phyloP scores from a whole-genome alignment of 1,139 yeast genomes.

The Scheffersomyces titani region DNA sequence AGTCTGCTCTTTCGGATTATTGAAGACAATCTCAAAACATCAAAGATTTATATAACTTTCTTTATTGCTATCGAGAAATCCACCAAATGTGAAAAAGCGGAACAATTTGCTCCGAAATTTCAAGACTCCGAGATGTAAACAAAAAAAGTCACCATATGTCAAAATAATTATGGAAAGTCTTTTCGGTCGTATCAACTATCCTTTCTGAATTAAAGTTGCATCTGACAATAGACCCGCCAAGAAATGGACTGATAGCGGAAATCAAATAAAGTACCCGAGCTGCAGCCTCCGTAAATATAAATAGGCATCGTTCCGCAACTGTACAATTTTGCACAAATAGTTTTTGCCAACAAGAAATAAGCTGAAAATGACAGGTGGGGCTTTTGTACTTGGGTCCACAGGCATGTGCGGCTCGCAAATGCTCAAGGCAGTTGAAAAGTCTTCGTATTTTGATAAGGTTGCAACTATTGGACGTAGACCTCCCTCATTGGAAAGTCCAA shows the following conservation, averaged over 20 bases:
- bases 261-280: background rate
- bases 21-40: too few species aligned
- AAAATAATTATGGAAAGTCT: background rate
- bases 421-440: slow-evolving; percentile 36
- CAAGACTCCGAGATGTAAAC: background rate
- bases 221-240: too few species aligned
- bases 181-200: background rate
- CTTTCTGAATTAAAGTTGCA: background rate
- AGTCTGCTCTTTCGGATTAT: too few species aligned
- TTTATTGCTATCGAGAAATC: too few species aligned
- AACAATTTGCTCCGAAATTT: background rate
- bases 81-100: too few species aligned
- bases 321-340: too few species aligned
- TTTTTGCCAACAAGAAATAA: background rate
- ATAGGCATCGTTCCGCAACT: too few species aligned
- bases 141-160: background rate
- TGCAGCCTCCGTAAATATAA: background rate
- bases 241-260: background rate
- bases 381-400: slow-evolving; percentile 57
- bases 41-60: too few species aligned
- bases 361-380: slow-evolving; percentile 9
- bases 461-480: slow-evolving; percentile 49
- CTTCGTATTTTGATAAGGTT: slow-evolving; percentile 31
- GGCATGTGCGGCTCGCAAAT: slow-evolving; percentile 61
- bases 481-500: slow-evolving; percentile 19